Percentiles rank a stretch among this genome's conserved stretches.
These are phyloP conservation scores for Porogramme epimiltina DNA, from an alignment of 1,284 basidiomycete species.

Conservation along the genomic window DNA sequence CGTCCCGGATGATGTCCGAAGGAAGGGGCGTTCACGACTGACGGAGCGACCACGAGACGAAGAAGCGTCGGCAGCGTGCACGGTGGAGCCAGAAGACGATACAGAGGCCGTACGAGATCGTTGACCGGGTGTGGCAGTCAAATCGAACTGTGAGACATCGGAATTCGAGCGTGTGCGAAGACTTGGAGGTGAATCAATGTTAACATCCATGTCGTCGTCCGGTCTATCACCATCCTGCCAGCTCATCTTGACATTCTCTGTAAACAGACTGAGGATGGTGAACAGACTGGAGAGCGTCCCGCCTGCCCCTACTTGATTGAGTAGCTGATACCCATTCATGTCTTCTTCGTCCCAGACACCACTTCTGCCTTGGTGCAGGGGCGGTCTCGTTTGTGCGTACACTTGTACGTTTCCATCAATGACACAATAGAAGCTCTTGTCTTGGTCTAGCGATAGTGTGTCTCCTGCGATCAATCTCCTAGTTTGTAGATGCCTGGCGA, in stretches of 20 bases:
- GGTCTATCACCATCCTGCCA: conserved; percentile 71
- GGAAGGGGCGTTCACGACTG: conserved; percentile 15
- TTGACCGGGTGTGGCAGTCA: conserved; percentile 35
- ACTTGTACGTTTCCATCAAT: conserved; percentile 90
- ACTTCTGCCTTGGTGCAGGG: conserved; percentile 42
- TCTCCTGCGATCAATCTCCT: conserved; percentile 89
- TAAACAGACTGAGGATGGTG: conserved; percentile 94
- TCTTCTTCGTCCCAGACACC: conserved; percentile 79
- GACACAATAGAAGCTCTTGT: conserved; percentile 95
- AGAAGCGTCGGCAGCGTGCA: conserved; percentile 47
- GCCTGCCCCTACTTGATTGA: conserved; percentile 94
- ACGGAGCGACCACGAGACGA: conserved; percentile 31
- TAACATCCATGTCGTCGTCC: conserved; percentile 11
- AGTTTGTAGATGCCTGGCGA: conserved; percentile 91
- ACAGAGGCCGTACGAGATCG: conserved; percentile 49
- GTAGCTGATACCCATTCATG: conserved; percentile 90
- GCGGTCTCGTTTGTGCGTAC: conserved; percentile 70
- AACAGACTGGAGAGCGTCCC: conserved; percentile 95
- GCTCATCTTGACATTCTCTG: conserved; percentile 93
- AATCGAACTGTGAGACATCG: conserved; percentile 64
- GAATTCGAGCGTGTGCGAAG: conserved; percentile 45
- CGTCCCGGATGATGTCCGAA: conserved; percentile 13
- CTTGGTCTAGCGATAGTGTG: conserved; percentile 87
- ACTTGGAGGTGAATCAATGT: not conserved
- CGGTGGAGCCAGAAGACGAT: conserved; percentile 68